Evolutionary conservation across 2,329 filamentous ascomycete genomes (phyloP), one percentile per base, ranked within the genome.

Genomic region (Rutstroemia sp.): DNA sequence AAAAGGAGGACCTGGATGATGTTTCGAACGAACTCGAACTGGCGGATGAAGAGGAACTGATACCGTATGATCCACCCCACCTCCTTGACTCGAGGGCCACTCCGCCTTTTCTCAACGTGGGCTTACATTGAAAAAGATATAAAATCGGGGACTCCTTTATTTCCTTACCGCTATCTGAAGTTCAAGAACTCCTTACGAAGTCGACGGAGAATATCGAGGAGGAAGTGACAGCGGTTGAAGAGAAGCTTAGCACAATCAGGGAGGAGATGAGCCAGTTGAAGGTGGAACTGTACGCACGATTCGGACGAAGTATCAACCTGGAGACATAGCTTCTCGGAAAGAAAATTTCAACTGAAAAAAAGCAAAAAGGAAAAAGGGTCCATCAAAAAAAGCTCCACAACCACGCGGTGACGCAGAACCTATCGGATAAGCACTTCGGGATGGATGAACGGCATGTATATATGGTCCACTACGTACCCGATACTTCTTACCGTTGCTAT

Each of bases 141-240:
- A 95, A 95, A 75, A 89, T 99, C 57, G 94, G 94, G 63, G 94
- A 97, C 72, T 89, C 91, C 5, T 99, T 97, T 75, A 88, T 97
- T 72, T 88, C 90, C 58, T 75, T 99, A 52, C 86, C 88, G 8
- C 80, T 96, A 16, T 75, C 86, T 49, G 87, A 96, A 70, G 94
- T 94, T 2, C 90, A 96, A 69, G 86, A 92, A 64, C 81, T 97
- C 73, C 84, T 99, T 5, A 77, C 83, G 17, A 73, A 80, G 10
- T 87, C 89, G 5, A 86, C 85, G 5, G 78, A 85, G 60, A 81
- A 79, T 66, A 84, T 96, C 60, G 90, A 95, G 63, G 76, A 84
- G 61, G 88, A 95, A 54, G 87, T 95, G 16, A 77, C 79, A 19
- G 78, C 74, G 58, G 74, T 96, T 54, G 91, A 96, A 72, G 88